These are phyloP conservation scores for Clarireedia hainanense DNA, from an alignment of 2,329 filamentous ascomycete species.

Conservation along the genomic window DNA sequence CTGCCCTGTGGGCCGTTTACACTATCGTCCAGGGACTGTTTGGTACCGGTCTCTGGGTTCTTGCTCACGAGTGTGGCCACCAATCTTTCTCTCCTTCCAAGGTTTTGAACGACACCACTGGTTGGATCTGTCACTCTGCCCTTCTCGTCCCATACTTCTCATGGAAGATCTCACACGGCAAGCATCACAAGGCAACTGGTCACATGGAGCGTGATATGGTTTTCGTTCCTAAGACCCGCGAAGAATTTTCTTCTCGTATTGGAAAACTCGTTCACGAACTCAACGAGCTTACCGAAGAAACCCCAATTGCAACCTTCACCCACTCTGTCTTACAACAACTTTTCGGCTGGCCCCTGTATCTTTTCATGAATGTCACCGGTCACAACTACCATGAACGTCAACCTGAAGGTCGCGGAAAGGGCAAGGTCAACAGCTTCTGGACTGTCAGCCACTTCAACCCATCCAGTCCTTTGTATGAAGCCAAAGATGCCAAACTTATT, in stretches of 20 bases:
- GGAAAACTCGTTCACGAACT: conserved; percentile 75
- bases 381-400: conserved; percentile 93
- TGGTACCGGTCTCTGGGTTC: conserved; percentile 88
- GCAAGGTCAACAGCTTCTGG: conserved; percentile 77
- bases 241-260: conserved; percentile 68
- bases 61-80: conserved; percentile 97
- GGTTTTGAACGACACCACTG: conserved; percentile 81
- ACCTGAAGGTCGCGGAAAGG: conserved; percentile 84
- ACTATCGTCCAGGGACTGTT: conserved; percentile 83
- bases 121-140: conserved; percentile 82
- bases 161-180: conserved; percentile 98
- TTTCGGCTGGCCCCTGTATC: conserved; percentile 87
- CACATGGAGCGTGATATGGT: conserved; percentile 99
- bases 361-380: conserved; percentile 86
- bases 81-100: conserved; percentile 93
- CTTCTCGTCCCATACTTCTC: conserved; percentile 96
- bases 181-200: conserved; percentile 98
- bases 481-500: conserved; percentile 83
- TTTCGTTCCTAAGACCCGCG: conserved; percentile 87
- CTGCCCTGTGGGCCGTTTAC: conserved; percentile 55
- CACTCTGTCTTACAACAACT: conserved; percentile 80
- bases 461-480: conserved; percentile 81
- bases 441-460: conserved; percentile 97
- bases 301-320: conserved; percentile 70
- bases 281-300: conserved; percentile 86